These are phyloP conservation scores for Pythium phragmiticola DNA, from an alignment of 352 stramenopile species.

Conservation along the genomic window DNA sequence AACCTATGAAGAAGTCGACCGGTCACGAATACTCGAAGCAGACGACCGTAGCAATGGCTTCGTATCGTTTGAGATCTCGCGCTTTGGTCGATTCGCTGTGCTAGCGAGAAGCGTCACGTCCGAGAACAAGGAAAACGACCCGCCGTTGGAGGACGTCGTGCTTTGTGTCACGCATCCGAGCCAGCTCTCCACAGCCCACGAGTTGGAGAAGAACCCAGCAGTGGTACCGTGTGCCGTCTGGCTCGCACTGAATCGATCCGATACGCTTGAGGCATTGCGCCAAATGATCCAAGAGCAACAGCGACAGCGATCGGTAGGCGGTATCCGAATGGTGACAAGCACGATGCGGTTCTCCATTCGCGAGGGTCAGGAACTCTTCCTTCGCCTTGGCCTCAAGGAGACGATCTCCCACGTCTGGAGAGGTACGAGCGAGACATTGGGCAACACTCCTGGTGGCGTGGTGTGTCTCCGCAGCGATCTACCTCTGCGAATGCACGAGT, in stretches of 20 bases:
- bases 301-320: not conserved
- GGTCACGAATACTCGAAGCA: constrained; percentile 1
- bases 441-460: not conserved
- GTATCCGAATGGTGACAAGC: not conserved
- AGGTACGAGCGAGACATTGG: not conserved
- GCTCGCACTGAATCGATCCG: constrained; percentile 17
- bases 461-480: constrained; percentile 12
- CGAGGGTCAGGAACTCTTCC: constrained; percentile 5
- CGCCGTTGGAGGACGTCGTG: constrained; percentile 18
- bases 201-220: not conserved
- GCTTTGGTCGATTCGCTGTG: constrained; percentile 23
- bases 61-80: constrained; percentile 22
- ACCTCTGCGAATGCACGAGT: not conserved
- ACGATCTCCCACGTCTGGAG: constrained; percentile 20
- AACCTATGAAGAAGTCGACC: constrained; percentile 3
- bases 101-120: constrained; percentile 12
- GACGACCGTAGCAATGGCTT: not conserved
- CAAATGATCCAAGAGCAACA: not conserved
- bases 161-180: constrained; percentile 19
- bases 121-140: constrained; percentile 20
- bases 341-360: constrained; percentile 9
- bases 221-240: constrained; percentile 10
- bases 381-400: constrained; percentile 12
- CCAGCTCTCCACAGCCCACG: constrained; percentile 5
- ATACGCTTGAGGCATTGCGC: constrained; percentile 5